Conservation (phyloP, 1,139 yeast species). For the Hansenula anomala region DNA sequence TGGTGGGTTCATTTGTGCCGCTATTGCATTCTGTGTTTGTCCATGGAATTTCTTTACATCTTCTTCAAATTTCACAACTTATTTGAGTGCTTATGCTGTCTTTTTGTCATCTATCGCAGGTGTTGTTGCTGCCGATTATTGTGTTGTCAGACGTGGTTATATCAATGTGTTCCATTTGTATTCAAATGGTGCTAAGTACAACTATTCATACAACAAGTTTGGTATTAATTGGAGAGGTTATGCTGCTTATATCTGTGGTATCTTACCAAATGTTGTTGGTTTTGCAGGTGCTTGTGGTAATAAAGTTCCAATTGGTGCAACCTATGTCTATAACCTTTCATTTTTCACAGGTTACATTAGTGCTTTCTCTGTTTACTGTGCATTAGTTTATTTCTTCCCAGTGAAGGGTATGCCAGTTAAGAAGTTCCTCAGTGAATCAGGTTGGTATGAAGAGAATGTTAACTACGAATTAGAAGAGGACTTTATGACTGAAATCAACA, state of each 20-base stretch:
- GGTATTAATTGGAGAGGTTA: conserved; percentile 85
- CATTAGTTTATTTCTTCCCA: conserved; percentile 52
- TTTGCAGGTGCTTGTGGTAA: conserved; percentile 78
- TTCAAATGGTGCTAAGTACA: conserved; percentile 34
- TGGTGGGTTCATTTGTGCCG: conserved; percentile 77
- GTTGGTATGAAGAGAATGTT: conserved; percentile 57
- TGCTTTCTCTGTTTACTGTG: conserved; percentile 47
- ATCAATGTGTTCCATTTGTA: conserved; percentile 62
- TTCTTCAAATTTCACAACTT: conserved; percentile 75
- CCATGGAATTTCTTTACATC: conserved; percentile 85
- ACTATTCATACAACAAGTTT: conserved; percentile 55
- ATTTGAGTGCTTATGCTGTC: conserved; percentile 80
- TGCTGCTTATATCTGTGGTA: conserved; percentile 67
- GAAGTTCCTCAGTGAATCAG: conserved; percentile 42
- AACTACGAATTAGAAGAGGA: conserved; percentile 65
- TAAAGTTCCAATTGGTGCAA: conserved; percentile 75
- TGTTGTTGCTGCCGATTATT: conserved; percentile 73
- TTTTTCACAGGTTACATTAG: conserved; percentile 71
- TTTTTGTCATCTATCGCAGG: conserved; percentile 88
- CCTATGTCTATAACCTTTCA: conserved; percentile 63
- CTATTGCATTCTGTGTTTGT: conserved; percentile 70
- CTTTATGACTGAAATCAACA: conserved; percentile 40
- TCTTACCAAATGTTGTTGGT: conserved; percentile 81
- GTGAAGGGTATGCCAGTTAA: conserved; percentile 52
- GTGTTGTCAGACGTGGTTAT: conserved; percentile 69